These are phyloP conservation scores for Didymellaceae sp. DNA, from an alignment of 2,329 filamentous ascomycete genomes.

Conservation along the genomic window DNA sequence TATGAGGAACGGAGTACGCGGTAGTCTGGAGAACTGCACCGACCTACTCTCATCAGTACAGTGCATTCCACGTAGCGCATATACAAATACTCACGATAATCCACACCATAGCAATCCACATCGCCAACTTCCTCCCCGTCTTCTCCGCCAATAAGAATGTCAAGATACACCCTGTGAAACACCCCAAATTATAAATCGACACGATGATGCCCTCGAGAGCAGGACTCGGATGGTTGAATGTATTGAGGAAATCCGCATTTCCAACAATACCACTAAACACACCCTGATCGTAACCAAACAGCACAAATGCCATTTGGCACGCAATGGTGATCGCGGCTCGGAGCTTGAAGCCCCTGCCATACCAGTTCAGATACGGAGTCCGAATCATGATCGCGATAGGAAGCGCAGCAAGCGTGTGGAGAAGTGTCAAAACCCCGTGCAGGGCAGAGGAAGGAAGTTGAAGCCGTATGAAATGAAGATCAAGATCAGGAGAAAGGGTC, in stretches of 20 bases:
- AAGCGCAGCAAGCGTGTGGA: not conserved
- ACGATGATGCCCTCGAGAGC: constrained; percentile 53
- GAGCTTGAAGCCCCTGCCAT: constrained; percentile 36
- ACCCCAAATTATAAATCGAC: constrained; percentile 50
- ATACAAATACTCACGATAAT: constrained; percentile 39
- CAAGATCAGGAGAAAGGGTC: too few species aligned
- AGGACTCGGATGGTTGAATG: constrained; percentile 48
- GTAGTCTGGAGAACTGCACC: constrained; percentile 49
- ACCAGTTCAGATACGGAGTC: constrained; percentile 36
- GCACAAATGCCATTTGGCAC: constrained; percentile 40
- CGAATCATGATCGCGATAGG: constrained; percentile 24
- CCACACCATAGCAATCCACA: constrained; percentile 54
- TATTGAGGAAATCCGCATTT: constrained; percentile 50
- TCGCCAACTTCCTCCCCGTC: constrained; percentile 45
- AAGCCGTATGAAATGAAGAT: too few species aligned
- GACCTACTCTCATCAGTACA: constrained; percentile 21
- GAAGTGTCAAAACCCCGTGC: too few species aligned
- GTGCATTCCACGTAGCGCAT: too few species aligned
- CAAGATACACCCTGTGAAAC: constrained; percentile 49
- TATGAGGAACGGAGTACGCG: constrained; percentile 48
- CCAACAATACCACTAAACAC: constrained; percentile 51
- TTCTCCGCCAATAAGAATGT: constrained; percentile 48
- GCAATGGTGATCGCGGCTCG: constrained; percentile 38
- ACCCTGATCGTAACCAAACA: constrained; percentile 49
- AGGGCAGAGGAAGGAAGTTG: too few species aligned